phyloP scores from a whole-genome alignment of 495 filamentous ascomycete genomes.

The Penicillium silybi region DNA sequence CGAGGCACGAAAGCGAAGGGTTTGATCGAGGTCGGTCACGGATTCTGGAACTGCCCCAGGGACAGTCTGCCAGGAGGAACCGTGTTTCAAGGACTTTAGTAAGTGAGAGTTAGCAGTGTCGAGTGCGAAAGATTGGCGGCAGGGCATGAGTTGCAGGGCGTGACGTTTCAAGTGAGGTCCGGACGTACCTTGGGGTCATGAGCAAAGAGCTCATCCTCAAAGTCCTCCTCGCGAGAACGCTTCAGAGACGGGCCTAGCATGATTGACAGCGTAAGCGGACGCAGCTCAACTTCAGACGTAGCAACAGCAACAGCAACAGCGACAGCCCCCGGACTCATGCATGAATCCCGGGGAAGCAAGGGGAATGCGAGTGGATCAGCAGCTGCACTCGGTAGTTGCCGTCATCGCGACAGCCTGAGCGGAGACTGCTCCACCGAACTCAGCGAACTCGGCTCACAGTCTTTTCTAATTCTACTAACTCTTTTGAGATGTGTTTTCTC shows the following conservation, averaged over 20 bases:
- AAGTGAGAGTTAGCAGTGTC: neutral
- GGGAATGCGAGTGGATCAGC: neutral
- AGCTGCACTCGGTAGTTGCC: conserved; percentile 6
- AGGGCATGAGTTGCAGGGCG: neutral
- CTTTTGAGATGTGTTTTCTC: neutral
- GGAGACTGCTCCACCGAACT: neutral
- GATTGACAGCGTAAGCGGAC: neutral
- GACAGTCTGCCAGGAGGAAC: conserved; percentile 7
- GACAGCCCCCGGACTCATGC: neutral
- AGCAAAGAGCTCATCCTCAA: neutral
- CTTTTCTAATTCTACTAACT: neutral
- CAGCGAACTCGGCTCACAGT: neutral
- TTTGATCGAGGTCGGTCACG: conserved; percentile 9
- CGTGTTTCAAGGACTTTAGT: neutral
- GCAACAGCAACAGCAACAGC: neutral
- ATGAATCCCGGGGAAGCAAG: neutral
- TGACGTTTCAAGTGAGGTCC: neutral
- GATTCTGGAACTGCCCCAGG: conserved; percentile 6
- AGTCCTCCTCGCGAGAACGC: conserved; percentile 10
- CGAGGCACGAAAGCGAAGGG: conserved; percentile 19
- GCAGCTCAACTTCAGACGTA: neutral
- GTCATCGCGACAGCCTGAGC: neutral
- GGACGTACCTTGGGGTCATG: conserved; percentile 5
- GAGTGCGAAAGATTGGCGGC: neutral
- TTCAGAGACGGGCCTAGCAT: conserved; percentile 6